These are phyloP conservation scores for Coemansia sp. DNA, from an alignment of 192 early-diverging fungal genomes.

Conservation along the genomic window DNA sequence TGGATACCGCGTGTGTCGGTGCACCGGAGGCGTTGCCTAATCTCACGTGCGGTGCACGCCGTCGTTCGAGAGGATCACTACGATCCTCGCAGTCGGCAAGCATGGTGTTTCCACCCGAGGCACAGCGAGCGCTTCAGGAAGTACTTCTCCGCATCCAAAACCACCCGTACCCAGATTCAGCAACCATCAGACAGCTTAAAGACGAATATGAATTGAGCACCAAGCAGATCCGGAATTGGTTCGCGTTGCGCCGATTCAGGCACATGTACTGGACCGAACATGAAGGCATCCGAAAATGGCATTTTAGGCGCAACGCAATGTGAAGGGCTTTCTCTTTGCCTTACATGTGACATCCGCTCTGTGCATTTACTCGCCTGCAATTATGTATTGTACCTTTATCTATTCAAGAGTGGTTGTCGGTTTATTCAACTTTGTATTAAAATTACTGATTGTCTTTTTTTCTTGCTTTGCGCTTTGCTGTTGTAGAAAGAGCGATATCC, in stretches of 20 bases:
- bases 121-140: constrained; percentile 16
- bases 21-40: not conserved
- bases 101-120: constrained; percentile 23
- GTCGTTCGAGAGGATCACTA: not conserved
- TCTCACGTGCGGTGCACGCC: not conserved
- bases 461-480: not conserved
- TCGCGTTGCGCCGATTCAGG: constrained; percentile 37
- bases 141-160: constrained; percentile 22
- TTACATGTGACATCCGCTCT: not conserved
- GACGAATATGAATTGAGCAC: constrained; percentile 14
- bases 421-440: not conserved
- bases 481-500: not conserved
- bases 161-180: constrained; percentile 27
- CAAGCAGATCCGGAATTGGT: constrained; percentile 48
- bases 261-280: constrained; percentile 17
- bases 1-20: not conserved
- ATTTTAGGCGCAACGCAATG: constrained; percentile 16
- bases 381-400: constrained; percentile 8
- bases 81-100: not conserved
- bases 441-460: not conserved
- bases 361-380: constrained; percentile 6
- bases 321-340: not conserved
- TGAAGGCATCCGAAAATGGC: constrained; percentile 24
- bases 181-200: constrained; percentile 15
- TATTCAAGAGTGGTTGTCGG: not conserved